These are phyloP conservation scores for Moesziomyces aphidis DNA, from an alignment of 1,284 basidiomycete genomes.

Conservation along the genomic window DNA sequence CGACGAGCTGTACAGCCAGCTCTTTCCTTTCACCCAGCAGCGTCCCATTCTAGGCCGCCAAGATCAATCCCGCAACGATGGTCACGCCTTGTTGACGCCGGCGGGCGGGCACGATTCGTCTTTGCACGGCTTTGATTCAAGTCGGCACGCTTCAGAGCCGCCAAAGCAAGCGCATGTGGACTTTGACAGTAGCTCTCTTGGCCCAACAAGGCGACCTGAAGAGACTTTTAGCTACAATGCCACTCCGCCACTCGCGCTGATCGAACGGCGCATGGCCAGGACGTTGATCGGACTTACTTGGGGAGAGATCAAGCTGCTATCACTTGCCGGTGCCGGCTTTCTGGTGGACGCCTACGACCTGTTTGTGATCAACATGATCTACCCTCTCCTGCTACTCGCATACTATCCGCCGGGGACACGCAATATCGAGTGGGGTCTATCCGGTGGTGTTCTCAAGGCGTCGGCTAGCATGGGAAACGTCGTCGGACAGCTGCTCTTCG, in stretches of 20 bases:
- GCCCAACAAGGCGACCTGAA: not conserved
- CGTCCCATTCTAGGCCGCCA: too few relatives aligned
- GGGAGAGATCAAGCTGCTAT: slow-evolving; percentile 52
- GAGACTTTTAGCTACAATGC: slow-evolving; percentile 15
- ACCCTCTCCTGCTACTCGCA: slow-evolving; percentile 41
- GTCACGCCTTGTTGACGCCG: too few relatives aligned
- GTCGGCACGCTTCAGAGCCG: not conserved
- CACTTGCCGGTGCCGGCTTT: slow-evolving; percentile 51
- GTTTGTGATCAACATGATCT: slow-evolving; percentile 56
- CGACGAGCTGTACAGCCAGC: slow-evolving; percentile 1
- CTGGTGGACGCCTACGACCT: slow-evolving; percentile 52
- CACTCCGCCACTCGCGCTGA: slow-evolving; percentile 34
- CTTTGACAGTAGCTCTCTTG: too few relatives aligned
- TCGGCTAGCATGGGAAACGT: slow-evolving; percentile 56
- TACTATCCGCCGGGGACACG: slow-evolving; percentile 31
- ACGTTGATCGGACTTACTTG: slow-evolving; percentile 40
- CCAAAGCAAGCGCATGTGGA: not conserved
- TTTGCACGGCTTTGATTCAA: too few relatives aligned
- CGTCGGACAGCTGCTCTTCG: slow-evolving; percentile 49
- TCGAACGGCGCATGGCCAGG: slow-evolving; percentile 37
- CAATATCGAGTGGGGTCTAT: slow-evolving; percentile 49
- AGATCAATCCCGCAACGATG: too few relatives aligned
- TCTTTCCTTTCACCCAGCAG: not conserved
- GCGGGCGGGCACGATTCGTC: too few relatives aligned
- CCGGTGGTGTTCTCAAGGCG: slow-evolving; percentile 54